phyloP scores from a whole-genome alignment of 2,329 filamentous ascomycete genomes.

The Dactylonectria estremocensis region DNA sequence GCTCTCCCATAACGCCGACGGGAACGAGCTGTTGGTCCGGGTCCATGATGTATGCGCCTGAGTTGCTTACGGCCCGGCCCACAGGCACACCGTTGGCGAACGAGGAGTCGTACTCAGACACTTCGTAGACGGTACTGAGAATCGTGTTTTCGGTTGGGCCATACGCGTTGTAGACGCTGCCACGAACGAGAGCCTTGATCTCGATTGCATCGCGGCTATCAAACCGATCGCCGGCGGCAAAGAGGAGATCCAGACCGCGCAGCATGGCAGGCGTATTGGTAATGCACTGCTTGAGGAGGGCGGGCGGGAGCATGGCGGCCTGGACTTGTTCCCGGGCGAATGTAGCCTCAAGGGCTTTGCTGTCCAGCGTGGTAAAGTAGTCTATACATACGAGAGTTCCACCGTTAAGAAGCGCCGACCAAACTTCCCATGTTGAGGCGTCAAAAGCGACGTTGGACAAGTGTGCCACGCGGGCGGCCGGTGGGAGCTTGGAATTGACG shows the following conservation, averaged over 20 bases:
- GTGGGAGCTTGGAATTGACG: neutral
- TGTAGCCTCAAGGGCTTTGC: neutral
- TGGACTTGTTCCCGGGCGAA: conserved; percentile 34
- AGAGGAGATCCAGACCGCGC: conserved; percentile 19
- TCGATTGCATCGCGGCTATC: neutral
- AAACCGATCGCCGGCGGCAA: conserved; percentile 36
- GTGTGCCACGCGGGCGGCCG: conserved; percentile 19
- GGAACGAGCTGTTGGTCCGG: conserved; percentile 41
- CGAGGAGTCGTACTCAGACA: conserved; percentile 7
- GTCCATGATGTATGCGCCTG: conserved; percentile 46
- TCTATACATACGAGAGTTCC: conserved; percentile 36
- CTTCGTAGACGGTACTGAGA: conserved; percentile 21
- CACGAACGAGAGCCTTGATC: conserved; percentile 1
- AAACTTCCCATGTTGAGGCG: conserved; percentile 27
- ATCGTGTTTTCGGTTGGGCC: conserved; percentile 40
- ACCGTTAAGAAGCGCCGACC: conserved; percentile 15
- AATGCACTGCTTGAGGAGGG: conserved; percentile 41
- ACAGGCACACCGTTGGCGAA: conserved; percentile 37
- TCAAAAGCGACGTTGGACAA: conserved; percentile 33
- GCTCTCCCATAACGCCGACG: conserved; percentile 47
- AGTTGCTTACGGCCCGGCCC: conserved; percentile 39
- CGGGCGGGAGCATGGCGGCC: conserved; percentile 30
- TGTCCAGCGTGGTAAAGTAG: conserved; percentile 23
- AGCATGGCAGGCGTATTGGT: conserved; percentile 19
- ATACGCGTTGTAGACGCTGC: conserved; percentile 28